Base-by-base conservation (phyloP, 805 yeast species). In the Geotrichum ghanense region DNA sequence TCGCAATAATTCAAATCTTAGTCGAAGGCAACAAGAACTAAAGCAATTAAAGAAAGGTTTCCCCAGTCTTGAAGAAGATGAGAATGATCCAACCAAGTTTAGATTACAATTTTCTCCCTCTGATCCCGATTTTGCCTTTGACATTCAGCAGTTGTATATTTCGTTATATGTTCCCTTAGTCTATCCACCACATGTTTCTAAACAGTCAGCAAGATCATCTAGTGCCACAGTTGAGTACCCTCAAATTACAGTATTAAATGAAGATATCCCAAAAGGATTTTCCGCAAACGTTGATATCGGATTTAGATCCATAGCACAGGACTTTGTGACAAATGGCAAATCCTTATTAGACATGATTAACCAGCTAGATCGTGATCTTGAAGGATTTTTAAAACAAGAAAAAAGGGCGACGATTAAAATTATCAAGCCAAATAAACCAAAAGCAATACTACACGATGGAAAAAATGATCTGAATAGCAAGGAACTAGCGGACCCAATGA, bases 71-170 rank as follows among this genome's bases (percentile, higher is more conserved):
- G 40, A 24, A 14, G 45, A 14, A 3, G 20, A 31, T 12, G 37
- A 25, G 3, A 34, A 48, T 10, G 48, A 47, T 9, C 25, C 41
- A 3, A 42, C 43, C 2, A 31, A 31, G 17, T 51, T 39, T 40
- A 42, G 43, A 12, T 27, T 55, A 9, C 20, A 46, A 5, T 40
- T 64, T 26, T 48, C 43, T 6, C 89, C 89, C 0, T 68, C 80
- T 0, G 89, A 81, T 57, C 88, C 88, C 0, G 83, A 81, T 41
- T 83, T 83, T 56, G 82, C 88, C 0, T 82, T 70, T 56, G 86
- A 79, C 46, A 60, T 83, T 24, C 72, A 70, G 2, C 54, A 59
- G n/a, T 66, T 83, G 47, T 70, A 73, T 44, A 55, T 82, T 25
- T 71, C 75, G 41, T 59, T 83, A 25, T 61, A 69, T 34, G 66